Evolutionary conservation across 2,329 filamentous ascomycete genomes (phyloP).

Genomic region (Scolecobasidium constrictum): DNA sequence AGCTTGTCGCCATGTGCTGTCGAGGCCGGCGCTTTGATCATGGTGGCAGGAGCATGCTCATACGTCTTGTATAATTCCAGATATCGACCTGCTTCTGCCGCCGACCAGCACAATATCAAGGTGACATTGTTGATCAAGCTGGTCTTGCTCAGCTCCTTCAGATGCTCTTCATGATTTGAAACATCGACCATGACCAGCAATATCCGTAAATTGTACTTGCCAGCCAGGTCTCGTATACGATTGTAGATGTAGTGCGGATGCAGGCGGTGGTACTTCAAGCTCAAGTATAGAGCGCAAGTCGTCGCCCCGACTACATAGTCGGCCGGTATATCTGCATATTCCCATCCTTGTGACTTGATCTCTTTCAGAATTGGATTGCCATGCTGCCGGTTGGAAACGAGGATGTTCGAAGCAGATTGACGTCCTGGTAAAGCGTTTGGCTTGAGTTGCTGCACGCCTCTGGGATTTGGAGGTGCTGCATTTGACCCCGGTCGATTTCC

Average conservation of each 20-base stretch:
- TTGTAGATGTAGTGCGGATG: constrained; percentile 98
- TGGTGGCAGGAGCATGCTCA: constrained; percentile 71
- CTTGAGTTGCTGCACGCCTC: constrained; percentile 64
- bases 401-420: constrained; percentile 61
- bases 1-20: constrained; percentile 77
- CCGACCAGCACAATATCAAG: constrained; percentile 85
- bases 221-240: constrained; percentile 72
- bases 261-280: constrained; percentile 91
- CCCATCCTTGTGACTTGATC: constrained; percentile 78
- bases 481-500: not conserved
- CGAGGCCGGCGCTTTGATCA: constrained; percentile 77
- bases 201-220: constrained; percentile 77
- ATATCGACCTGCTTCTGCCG: constrained; percentile 86
- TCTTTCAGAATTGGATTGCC: constrained; percentile 85
- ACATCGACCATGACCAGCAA: constrained; percentile 91
- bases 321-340: constrained; percentile 92
- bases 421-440: constrained; percentile 70
- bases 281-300: constrained; percentile 85
- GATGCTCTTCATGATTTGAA: constrained; percentile 77
- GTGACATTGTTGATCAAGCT: constrained; percentile 89
- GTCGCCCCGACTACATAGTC: constrained; percentile 84
- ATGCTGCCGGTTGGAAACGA: constrained; percentile 86
- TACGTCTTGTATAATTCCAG: constrained; percentile 91
- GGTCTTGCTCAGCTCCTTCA: constrained; percentile 87
- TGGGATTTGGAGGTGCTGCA: not conserved